Conservation (phyloP, 208 protist species). For the Angomonas ambiguus region DNA sequence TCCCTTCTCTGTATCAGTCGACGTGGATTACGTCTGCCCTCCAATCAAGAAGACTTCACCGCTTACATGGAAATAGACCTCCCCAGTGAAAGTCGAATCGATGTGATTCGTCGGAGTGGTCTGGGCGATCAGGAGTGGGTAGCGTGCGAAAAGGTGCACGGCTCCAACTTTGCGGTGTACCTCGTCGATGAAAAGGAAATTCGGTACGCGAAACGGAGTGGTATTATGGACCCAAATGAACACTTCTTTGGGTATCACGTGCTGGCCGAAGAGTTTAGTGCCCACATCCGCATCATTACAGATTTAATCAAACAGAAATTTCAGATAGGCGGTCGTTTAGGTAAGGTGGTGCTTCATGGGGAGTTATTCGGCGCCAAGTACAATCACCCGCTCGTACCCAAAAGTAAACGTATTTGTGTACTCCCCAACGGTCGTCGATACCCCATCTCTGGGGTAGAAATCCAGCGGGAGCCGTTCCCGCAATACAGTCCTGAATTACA, state of each 20-base stretch:
- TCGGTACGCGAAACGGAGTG: constrained; percentile 75
- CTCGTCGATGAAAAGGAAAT: constrained; percentile 44
- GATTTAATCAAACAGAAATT: constrained; percentile 33
- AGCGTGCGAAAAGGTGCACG: constrained; percentile 85
- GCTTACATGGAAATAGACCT: constrained; percentile 84
- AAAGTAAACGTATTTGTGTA: constrained; percentile 34
- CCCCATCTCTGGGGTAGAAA: constrained; percentile 42
- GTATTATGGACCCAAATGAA: constrained; percentile 74
- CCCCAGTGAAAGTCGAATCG: constrained; percentile 61
- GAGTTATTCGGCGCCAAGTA: constrained; percentile 89
- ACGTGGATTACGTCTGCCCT: not conserved
- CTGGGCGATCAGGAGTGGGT: constrained; percentile 82
- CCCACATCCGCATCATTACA: constrained; percentile 27
- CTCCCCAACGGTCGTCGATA: constrained; percentile 53
- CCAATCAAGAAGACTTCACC: constrained; percentile 41
- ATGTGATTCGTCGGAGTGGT: constrained; percentile 32
- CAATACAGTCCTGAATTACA: constrained; percentile 85
- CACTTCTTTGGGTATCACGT: constrained; percentile 88
- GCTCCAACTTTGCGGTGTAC: constrained; percentile 87
- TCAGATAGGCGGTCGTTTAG: constrained; percentile 18
- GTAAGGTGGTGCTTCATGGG: constrained; percentile 74
- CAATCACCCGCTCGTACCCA: constrained; percentile 63
- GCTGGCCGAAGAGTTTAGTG: constrained; percentile 55
- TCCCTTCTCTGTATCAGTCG: too few relatives aligned
- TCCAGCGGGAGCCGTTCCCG: constrained; percentile 71